phyloP scores from a whole-genome alignment of 805 yeast species.

The Candida mattraensis region DNA sequence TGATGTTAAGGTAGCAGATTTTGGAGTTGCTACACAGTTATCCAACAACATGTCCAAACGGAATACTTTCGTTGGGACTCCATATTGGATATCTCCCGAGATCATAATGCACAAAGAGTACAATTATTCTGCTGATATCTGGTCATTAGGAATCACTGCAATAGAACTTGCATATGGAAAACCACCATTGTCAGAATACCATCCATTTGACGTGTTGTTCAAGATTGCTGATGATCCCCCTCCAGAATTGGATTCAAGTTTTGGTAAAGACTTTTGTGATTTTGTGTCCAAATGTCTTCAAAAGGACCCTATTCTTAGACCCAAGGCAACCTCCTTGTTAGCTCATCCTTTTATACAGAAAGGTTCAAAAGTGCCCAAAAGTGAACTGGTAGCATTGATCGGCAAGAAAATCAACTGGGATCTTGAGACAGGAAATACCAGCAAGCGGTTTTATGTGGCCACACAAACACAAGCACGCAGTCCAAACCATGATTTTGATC shows the following conservation, averaged over 20 bases:
- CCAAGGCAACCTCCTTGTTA: conserved; percentile 60
- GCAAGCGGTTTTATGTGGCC: conserved; percentile 35
- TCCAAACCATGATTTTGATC: conserved; percentile 9
- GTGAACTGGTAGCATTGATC: conserved; percentile 39
- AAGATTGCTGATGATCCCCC: conserved; percentile 49
- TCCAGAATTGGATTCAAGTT: conserved; percentile 40
- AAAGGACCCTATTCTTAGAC: conserved; percentile 66
- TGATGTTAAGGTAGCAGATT: conserved; percentile 87
- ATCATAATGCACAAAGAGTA: conserved; percentile 54
- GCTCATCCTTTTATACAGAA: conserved; percentile 59
- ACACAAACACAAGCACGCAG: conserved; percentile 19
- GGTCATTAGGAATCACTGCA: conserved; percentile 81
- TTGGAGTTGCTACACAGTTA: conserved; percentile 87
- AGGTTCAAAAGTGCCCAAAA: conserved; percentile 36
- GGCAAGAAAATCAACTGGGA: conserved; percentile 46
- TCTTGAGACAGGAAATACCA: conserved; percentile 30
- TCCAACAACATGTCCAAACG: conserved; percentile 54
- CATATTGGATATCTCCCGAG: conserved; percentile 68
- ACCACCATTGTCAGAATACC: conserved; percentile 62
- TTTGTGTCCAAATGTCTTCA: conserved; percentile 71
- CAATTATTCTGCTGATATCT: conserved; percentile 71
- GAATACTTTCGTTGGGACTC: conserved; percentile 59
- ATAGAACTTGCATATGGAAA: conserved; percentile 70
- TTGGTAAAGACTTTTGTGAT: conserved; percentile 50
- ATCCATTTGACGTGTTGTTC: conserved; percentile 57